Conservation (phyloP, 1,284 basidiomycete species). For the Neotropicomus parvogracilis region DNA sequence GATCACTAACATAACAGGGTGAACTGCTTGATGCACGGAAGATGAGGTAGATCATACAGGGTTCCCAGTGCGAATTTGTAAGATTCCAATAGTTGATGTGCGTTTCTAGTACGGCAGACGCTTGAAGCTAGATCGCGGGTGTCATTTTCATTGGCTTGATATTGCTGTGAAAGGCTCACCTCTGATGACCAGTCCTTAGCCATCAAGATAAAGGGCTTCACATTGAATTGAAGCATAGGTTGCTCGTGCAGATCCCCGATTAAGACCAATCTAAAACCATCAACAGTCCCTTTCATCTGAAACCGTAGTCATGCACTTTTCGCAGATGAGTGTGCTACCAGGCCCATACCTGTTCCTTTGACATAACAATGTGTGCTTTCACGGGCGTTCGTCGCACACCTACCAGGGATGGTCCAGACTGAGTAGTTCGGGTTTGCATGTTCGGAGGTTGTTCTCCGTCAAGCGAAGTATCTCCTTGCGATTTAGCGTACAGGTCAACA, state of each 20-base stretch:
- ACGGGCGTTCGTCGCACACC: conserved; percentile 39
- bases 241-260: conserved; percentile 96
- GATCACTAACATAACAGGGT: conserved; percentile 55
- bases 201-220: conserved; percentile 81
- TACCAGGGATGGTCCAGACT: conserved; percentile 11
- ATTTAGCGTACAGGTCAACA: conserved; percentile 50
- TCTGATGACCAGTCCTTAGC: conserved; percentile 94
- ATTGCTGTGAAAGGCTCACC: conserved; percentile 42
- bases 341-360: conserved; percentile 70
- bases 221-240: conserved; percentile 86
- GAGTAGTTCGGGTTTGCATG: conserved; percentile 3
- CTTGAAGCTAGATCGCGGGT: conserved; percentile 58
- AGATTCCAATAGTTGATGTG: conserved; percentile 97
- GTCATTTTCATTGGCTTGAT: conserved; percentile 10
- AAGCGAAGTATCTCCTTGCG: conserved; percentile 26
- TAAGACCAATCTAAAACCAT: conserved; percentile 90
- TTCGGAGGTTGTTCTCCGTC: conserved; percentile 9
- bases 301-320: conserved; percentile 1
- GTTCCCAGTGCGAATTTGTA: conserved; percentile 98
- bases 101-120: conserved; percentile 75
- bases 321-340: neutral
- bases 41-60: conserved; percentile 48
- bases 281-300: conserved; percentile 78
- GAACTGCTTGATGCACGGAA: neutral
- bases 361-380: conserved; percentile 63